Percentiles rank a stretch among this genome's conserved stretches.
phyloP scores from a whole-genome alignment of 768 basidiomycete species.

The Pholiota molesta region DNA sequence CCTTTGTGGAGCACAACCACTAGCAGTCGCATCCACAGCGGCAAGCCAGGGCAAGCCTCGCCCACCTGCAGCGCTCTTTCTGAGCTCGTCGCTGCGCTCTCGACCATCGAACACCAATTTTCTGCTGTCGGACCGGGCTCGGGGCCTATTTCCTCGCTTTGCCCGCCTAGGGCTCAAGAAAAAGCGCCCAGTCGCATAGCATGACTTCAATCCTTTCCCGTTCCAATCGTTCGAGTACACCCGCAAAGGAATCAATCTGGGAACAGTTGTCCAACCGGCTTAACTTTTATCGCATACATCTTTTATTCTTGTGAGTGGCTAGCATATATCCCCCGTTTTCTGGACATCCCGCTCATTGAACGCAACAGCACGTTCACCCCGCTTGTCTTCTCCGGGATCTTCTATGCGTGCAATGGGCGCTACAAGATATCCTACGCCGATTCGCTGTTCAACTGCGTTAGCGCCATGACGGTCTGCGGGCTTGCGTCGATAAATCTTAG shows the following conservation, averaged over 20 bases:
- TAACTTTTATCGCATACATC: constrained; percentile 69
- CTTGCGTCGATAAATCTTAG: constrained; percentile 71
- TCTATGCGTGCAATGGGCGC: constrained; percentile 82
- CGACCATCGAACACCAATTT: background rate
- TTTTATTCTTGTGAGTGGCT: constrained; percentile 60
- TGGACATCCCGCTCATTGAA: constrained; percentile 5
- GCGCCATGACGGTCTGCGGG: constrained; percentile 81
- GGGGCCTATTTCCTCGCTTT: background rate
- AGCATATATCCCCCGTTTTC: constrained; percentile 9
- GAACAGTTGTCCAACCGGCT: constrained; percentile 47
- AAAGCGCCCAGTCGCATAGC: constrained; percentile 7
- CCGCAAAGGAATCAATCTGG: constrained; percentile 22
- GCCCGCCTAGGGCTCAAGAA: background rate
- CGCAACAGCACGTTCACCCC: constrained; percentile 70
- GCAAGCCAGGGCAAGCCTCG: background rate
- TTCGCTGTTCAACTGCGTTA: constrained; percentile 75
- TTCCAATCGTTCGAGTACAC: background rate
- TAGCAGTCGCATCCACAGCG: background rate
- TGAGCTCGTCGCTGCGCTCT: background rate
- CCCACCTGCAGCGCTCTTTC: background rate
- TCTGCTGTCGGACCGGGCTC: background rate
- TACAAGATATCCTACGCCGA: constrained; percentile 77
- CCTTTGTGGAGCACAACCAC: background rate
- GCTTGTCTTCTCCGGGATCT: constrained; percentile 74
- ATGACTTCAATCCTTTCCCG: constrained; percentile 22